Conservation (phyloP, 2,329 filamentous ascomycete species). For the Chaetothyriales sp. region DNA sequence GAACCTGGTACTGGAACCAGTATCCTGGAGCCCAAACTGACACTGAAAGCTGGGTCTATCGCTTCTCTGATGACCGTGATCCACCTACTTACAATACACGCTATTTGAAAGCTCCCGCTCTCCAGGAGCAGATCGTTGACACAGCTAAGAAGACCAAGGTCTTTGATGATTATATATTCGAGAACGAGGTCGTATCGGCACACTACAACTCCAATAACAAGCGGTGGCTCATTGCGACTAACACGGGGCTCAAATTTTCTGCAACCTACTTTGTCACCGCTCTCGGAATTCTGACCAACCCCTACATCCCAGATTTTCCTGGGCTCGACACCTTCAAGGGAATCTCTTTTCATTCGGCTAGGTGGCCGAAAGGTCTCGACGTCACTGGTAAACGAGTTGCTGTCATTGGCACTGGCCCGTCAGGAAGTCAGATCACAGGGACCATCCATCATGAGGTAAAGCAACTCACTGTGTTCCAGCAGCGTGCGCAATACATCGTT, state of each 20-base stretch:
- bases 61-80: conserved; percentile 30
- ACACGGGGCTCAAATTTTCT: too few species aligned
- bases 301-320: conserved; percentile 47
- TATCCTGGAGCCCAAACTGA: conserved; percentile 27
- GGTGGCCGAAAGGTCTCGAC: conserved; percentile 43
- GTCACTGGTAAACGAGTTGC: conserved; percentile 46
- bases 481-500: conserved; percentile 9
- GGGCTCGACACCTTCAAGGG: conserved; percentile 48
- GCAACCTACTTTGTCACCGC: conserved; percentile 26
- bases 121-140: too few species aligned
- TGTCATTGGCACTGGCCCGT: conserved; percentile 51
- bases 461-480: conserved; percentile 5
- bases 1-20: conserved; percentile 27
- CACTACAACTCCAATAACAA: too few species aligned
- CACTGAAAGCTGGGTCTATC: conserved; percentile 8
- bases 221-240: too few species aligned
- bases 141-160: too few species aligned
- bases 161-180: too few species aligned
- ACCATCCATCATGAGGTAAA: conserved; percentile 41
- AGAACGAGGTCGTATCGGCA: too few species aligned
- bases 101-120: too few species aligned
- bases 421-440: conserved; percentile 50
- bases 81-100: too few species aligned
- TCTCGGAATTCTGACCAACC: conserved; percentile 41
- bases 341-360: conserved; percentile 45